A percentile compares a stretch with the other conserved stretches of the same genome.
Conservation (phyloP, 2,329 filamentous ascomycete species). For the Leptographium lundbergii region DNA sequence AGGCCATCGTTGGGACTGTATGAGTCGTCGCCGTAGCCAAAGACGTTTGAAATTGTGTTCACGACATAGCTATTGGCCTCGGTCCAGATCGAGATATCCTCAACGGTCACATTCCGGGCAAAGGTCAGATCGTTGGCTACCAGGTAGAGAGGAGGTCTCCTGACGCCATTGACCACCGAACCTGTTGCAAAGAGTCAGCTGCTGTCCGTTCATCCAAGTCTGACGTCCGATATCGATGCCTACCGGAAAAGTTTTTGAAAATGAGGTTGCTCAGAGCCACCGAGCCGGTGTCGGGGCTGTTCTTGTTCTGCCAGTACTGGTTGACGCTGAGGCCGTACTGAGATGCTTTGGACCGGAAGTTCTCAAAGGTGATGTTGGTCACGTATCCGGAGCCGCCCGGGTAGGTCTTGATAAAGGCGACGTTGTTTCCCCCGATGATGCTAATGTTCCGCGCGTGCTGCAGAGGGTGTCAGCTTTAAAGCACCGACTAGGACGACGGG, state of each 20-base stretch:
- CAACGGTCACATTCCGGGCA: conserved; percentile 18
- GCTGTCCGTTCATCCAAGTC: not conserved
- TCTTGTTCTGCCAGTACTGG: too few species aligned
- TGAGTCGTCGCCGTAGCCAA: conserved; percentile 18
- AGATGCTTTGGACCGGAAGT: conserved; percentile 8
- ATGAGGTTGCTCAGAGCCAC: too few species aligned
- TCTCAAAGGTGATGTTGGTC: conserved; percentile 20
- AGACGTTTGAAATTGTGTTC: conserved; percentile 23
- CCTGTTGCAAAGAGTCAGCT: not conserved
- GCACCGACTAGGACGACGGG: too few species aligned
- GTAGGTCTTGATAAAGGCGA: conserved; percentile 26
- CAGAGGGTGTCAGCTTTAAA: not conserved
- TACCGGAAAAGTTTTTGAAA: too few species aligned
- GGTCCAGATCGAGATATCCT: conserved; percentile 24
- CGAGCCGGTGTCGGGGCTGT: too few species aligned
- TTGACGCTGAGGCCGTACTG: conserved; percentile 6
- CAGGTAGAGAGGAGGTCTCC: too few species aligned
- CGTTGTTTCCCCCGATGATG: conserved; percentile 22
- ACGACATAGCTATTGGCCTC: conserved; percentile 13
- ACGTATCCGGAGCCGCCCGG: conserved; percentile 25
- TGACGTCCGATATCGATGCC: conserved; percentile 3
- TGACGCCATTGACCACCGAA: too few species aligned
- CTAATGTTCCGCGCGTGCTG: conserved; percentile 22
- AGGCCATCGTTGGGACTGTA: conserved; percentile 14
- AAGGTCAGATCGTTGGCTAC: conserved; percentile 17